phyloP scores from a whole-genome alignment of 2,329 filamentous ascomycete species.

The Aspergillus arachidicola region DNA sequence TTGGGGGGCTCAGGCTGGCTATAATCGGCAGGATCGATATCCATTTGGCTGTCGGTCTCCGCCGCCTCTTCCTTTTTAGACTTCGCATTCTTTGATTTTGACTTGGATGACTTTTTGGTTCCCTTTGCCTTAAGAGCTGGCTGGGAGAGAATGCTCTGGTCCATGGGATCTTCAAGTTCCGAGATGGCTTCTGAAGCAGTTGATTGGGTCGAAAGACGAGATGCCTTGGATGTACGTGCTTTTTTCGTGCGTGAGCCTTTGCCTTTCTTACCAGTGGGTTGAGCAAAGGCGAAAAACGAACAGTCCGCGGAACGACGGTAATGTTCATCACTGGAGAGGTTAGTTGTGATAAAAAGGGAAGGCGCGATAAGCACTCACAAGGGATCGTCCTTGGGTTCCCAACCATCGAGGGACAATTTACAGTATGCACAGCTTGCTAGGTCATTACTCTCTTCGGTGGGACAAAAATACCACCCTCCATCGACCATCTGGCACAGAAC shows the following conservation, averaged over 20 bases:
- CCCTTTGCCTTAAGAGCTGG: slow-evolving; percentile 56
- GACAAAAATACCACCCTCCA: slow-evolving; percentile 92
- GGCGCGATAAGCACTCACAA: slow-evolving; percentile 58
- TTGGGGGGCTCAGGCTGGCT: slow-evolving; percentile 35
- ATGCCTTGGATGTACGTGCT: slow-evolving; percentile 67
- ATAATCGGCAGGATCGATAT: slow-evolving; percentile 31
- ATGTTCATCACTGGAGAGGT: slow-evolving; percentile 73
- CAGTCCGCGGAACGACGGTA: slow-evolving; percentile 76
- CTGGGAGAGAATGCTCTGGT: slow-evolving; percentile 58
- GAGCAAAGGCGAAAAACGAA: slow-evolving; percentile 74
- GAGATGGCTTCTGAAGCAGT: slow-evolving; percentile 48
- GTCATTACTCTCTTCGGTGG: slow-evolving; percentile 79
- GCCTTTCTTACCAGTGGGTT: slow-evolving; percentile 51
- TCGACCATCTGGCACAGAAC: slow-evolving; percentile 69
- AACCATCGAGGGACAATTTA: slow-evolving; percentile 84
- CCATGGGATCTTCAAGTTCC: slow-evolving; percentile 55
- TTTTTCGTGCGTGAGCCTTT: slow-evolving; percentile 62
- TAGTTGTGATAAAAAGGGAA: slow-evolving; percentile 18
- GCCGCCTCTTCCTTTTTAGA: slow-evolving; percentile 44
- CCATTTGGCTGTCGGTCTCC: slow-evolving; percentile 45
- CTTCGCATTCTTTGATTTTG: slow-evolving; percentile 39
- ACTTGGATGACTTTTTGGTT: slow-evolving; percentile 45
- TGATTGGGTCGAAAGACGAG: slow-evolving; percentile 63
- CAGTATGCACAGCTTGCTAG: slow-evolving; percentile 92
- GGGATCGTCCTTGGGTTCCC: slow-evolving; percentile 91